These are phyloP conservation scores for Dipodascopsis tothii DNA, from an alignment of 805 yeast genomes.

Conservation along the genomic window DNA sequence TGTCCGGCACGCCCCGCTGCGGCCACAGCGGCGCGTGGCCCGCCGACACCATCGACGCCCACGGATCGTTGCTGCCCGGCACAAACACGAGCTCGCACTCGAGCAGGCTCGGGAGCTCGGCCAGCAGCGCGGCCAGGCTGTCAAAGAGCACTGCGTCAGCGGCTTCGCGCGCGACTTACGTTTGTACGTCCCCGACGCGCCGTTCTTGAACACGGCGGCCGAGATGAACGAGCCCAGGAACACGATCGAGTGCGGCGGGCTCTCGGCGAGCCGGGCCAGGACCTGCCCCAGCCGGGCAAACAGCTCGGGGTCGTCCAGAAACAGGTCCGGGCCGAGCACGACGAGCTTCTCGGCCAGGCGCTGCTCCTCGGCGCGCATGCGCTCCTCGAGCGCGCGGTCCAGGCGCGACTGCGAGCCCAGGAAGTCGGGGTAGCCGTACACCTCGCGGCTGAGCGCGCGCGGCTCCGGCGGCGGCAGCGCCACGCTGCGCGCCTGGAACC, in stretches of 20 bases:
- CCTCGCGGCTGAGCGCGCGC: slow-evolving; percentile 56
- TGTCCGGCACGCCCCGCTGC: slow-evolving; percentile 57
- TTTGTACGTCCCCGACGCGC: slow-evolving; percentile 45
- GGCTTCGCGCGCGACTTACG: slow-evolving; percentile 25
- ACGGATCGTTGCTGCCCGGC: slow-evolving; percentile 91
- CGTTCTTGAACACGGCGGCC: slow-evolving; percentile 52
- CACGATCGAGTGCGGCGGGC: slow-evolving; percentile 63
- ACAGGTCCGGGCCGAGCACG: slow-evolving; percentile 68
- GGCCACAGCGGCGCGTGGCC: slow-evolving; percentile 65
- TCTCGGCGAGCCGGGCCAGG: slow-evolving; percentile 47
- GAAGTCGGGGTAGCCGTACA: slow-evolving; percentile 74
- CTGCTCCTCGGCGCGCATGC: slow-evolving; percentile 52
- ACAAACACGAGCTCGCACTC: slow-evolving; percentile 55
- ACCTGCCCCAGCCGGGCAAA: slow-evolving; percentile 61
- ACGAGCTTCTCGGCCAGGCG: slow-evolving; percentile 44
- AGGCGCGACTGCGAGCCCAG: slow-evolving; percentile 49
- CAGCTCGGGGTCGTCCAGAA: slow-evolving; percentile 51
- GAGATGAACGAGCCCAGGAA: slow-evolving; percentile 76
- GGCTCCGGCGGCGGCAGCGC: slow-evolving; percentile 86
- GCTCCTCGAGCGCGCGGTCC: slow-evolving; percentile 50
- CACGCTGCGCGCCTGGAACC: slow-evolving; percentile 66
- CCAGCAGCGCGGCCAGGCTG: slow-evolving; percentile 56
- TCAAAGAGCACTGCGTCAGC: slow-evolving; percentile 40
- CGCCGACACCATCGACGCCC: slow-evolving; percentile 66
- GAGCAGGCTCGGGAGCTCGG: slow-evolving; percentile 50